Conservation (phyloP, 257 asterid species). For the Nicotiana attenuata region DNA sequence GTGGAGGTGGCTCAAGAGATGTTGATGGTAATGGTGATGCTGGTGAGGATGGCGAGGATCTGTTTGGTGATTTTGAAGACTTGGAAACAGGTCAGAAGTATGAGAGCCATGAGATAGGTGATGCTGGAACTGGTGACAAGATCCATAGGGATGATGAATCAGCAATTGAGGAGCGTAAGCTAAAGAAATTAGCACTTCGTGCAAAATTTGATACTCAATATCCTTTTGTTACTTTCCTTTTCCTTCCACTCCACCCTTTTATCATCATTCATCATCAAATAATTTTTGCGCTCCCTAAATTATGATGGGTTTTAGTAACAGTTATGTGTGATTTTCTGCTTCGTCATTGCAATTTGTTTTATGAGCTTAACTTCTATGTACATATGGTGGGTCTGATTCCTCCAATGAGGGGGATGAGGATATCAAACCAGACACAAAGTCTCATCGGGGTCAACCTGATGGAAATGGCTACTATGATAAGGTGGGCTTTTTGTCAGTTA, state of each 20-base stretch:
- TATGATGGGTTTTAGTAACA: background rate
- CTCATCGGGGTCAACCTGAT: slow-evolving; percentile 42
- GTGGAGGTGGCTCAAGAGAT: slow-evolving; percentile 46
- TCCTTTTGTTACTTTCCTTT: slow-evolving; percentile 39
- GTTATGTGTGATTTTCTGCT: background rate
- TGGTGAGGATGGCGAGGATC: slow-evolving; percentile 41
- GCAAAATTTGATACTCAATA: slow-evolving; percentile 89
- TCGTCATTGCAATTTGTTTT: slow-evolving; percentile 21
- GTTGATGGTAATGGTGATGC: slow-evolving; percentile 26
- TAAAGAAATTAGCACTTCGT: slow-evolving; percentile 83
- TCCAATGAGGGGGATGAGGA: slow-evolving; percentile 61
- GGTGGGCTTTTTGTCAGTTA: slow-evolving; percentile 37
- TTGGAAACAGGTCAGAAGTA: slow-evolving; percentile 84
- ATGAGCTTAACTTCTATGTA: slow-evolving; percentile 56
- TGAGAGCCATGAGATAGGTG: slow-evolving; percentile 34
- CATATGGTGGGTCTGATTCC: slow-evolving; percentile 48
- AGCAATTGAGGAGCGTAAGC: slow-evolving; percentile 70
- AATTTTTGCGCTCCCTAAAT: background rate
- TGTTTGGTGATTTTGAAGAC: slow-evolving; percentile 88
- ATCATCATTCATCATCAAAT: background rate
- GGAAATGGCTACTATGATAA: slow-evolving; percentile 70
- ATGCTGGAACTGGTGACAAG: slow-evolving; percentile 16
- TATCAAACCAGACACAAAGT: slow-evolving; percentile 38
- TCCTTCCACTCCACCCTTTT: background rate
- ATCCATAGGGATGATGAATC: slow-evolving; percentile 32